Evolutionary conservation across 805 yeast species (phyloP).

Genomic region (Starmerella vaccinii): DNA sequence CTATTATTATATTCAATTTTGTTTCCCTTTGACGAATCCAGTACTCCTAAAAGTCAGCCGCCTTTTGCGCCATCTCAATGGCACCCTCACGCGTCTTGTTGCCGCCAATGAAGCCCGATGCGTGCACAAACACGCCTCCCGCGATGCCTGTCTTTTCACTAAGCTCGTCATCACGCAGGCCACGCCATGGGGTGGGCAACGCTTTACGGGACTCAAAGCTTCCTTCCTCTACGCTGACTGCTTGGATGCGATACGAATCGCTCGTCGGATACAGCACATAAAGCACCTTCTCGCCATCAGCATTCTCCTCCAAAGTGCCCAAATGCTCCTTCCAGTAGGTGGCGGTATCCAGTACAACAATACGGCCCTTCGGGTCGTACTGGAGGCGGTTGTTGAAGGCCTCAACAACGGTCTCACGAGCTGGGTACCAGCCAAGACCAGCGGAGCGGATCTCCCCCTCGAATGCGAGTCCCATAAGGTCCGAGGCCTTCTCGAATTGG

Average conservation of each 20-base stretch:
- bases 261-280: conserved; percentile 76
- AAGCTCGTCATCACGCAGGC: conserved; percentile 81
- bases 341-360: conserved; percentile 61
- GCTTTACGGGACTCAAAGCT: conserved; percentile 81
- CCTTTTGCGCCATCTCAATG: conserved; percentile 53
- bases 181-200: conserved; percentile 87
- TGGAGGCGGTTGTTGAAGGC: conserved; percentile 53
- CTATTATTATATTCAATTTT: not conserved
- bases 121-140: conserved; percentile 86
- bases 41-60: conserved; percentile 25
- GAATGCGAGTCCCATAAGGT: conserved; percentile 76
- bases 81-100: conserved; percentile 72
- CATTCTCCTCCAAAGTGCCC: conserved; percentile 43
- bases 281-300: conserved; percentile 35
- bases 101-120: conserved; percentile 95
- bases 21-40: not conserved
- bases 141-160: conserved; percentile 65
- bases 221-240: conserved; percentile 70
- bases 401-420: conserved; percentile 61
- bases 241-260: conserved; percentile 73
- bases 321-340: conserved; percentile 96
- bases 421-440: conserved; percentile 87
- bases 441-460: conserved; percentile 52
- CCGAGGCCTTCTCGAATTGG: conserved; percentile 59
- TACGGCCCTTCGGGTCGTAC: conserved; percentile 59